Evolutionary conservation across 352 stramenopile species (phyloP).

Genomic region (Blastocystis sp.): DNA sequence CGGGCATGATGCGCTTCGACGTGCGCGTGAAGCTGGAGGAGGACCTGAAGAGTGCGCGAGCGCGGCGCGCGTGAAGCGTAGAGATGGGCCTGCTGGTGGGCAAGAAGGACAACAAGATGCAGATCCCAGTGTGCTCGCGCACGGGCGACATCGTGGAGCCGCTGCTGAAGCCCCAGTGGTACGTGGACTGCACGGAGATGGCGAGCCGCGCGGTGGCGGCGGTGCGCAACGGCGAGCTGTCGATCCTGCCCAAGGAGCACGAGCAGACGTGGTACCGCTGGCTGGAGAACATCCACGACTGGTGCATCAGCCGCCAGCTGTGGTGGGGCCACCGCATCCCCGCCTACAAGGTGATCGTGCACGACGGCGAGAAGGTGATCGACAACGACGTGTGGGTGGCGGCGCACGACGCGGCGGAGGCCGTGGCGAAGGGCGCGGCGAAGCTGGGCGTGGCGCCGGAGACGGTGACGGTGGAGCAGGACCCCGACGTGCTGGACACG

Average conservation of each 20-base stretch:
- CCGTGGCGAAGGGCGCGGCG: constrained; percentile 75
- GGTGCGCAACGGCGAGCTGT: constrained; percentile 87
- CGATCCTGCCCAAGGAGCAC: constrained; percentile 89
- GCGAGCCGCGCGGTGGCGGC: constrained; percentile 87
- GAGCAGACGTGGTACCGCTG: constrained; percentile 95
- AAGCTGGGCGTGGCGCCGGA: constrained; percentile 79
- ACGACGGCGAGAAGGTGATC: constrained; percentile 72
- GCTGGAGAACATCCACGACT: constrained; percentile 97
- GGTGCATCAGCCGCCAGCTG: constrained; percentile 96
- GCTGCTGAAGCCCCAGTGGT: constrained; percentile 98
- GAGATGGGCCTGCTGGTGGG: constrained; percentile 89
- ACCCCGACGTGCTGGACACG: constrained; percentile 98
- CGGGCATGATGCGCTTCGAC: constrained; percentile 91
- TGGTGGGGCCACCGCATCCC: constrained; percentile 99
- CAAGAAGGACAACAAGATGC: constrained; percentile 97
- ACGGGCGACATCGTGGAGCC: constrained; percentile 97
- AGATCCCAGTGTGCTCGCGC: constrained; percentile 91
- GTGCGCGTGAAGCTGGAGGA: constrained; percentile 78
- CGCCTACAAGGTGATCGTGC: constrained; percentile 83
- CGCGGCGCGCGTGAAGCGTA: constrained; percentile 72
- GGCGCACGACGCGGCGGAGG: constrained; percentile 84
- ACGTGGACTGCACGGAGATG: constrained; percentile 92
- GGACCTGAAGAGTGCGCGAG: constrained; percentile 75
- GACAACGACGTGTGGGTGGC: constrained; percentile 88
- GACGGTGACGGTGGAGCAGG: constrained; percentile 84